Base-by-base conservation (phyloP, 306 rosid species). In the Medicago truncatula region DNA sequence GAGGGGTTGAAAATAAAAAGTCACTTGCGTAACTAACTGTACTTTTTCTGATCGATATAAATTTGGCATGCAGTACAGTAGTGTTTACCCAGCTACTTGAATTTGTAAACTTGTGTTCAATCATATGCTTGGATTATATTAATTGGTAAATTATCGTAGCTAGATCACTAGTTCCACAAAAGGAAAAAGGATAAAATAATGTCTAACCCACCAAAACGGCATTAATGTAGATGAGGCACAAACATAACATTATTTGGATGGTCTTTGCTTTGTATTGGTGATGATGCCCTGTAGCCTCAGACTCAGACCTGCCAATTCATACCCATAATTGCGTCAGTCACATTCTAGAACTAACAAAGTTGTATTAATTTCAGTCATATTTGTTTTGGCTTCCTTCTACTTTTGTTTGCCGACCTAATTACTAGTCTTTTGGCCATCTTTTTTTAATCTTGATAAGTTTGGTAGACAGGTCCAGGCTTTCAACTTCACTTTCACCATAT, bases 151-250 rank as follows among this genome's bases (percentile, higher is more conserved):
- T 5, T 9, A 18, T 18, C 28, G 6, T 18, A 53, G 59, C 13
- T 53, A 12, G 21, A 17, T 54, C 60, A 17, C 10, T 56, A 20
- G 20, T 11, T 20, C n/a, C 63, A 5, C 21, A 12, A 12, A 28
- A 58, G 64, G 8, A 28, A 58, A 44, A 38, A 0, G 25, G 11
- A 36, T 74, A 13, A 11, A 57, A 39, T 5, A 57, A 39, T 5
- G 23, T 49, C 58, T 57, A 70, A 81, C 61, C 83, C 60, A 73
- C 65, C 13, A 58, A 78, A 70, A 58, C 85, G 83, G 88, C 83
- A 81, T 78, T 85, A 78, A 85, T 78, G 78, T 58, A 23, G 17
- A 65, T 7, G 69, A 81, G 61, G 76, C 56, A 62, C 16, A 9
- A 46, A 53, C 28, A 21, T 53, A 54, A 41, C 68, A 64, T 50